Evolutionary conservation across 2,329 filamentous ascomycete genomes (phyloP), one percentile per base, ranked within the genome.

Genomic region (Eutypa lata): DNA sequence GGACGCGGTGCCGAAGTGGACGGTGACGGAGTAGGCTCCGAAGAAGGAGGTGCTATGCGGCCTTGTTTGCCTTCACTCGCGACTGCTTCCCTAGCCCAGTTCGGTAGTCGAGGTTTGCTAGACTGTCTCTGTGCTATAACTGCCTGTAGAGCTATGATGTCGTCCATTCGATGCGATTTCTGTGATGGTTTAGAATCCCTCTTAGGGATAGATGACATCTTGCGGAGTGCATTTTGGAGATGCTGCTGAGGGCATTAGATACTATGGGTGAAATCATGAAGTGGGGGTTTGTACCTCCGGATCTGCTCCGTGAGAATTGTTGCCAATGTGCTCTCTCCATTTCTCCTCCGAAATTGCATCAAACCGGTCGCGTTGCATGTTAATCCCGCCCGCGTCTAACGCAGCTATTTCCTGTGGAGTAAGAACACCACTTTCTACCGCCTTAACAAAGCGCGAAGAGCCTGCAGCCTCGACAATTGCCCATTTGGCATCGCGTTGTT

Each of bases 11-110:
- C 22, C 7, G 58, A 22, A 2, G 58, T 47, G 3, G 57, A 26
- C 35, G 24, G 47, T 22, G 52, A 44, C 13, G 46, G 42, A 8
- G 54, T 28, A 16, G 59, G 49, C 3, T 57, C 51, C n/a, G 60
- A 53, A 22, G 60, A 53, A 11, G 59, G 57, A n/a, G 53, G 46
- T 16, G 57, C 37, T 24, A 57, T 57, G 19, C 57, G 57, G 22
- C 56, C 56, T 38, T 55, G 55, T 52, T 58, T 56, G 21, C 48
- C 52, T 31, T 54, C 42, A 19, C n/a, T 44, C 16, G 55, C 49
- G 24, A 66, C 55, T 21, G 65, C 57, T 33, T 61, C 48, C 21
- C 43, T 57, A 47, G 65, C 66, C 65, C 66, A 67, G 26, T n/a
- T 38, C 16, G 64, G 65, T 19, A 67, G 60, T 45, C 58, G 58